Percentiles rank a stretch among this genome's conserved stretches.
Conservation (phyloP, 2,329 filamentous ascomycete species). For the Aspergillus intermedius region DNA sequence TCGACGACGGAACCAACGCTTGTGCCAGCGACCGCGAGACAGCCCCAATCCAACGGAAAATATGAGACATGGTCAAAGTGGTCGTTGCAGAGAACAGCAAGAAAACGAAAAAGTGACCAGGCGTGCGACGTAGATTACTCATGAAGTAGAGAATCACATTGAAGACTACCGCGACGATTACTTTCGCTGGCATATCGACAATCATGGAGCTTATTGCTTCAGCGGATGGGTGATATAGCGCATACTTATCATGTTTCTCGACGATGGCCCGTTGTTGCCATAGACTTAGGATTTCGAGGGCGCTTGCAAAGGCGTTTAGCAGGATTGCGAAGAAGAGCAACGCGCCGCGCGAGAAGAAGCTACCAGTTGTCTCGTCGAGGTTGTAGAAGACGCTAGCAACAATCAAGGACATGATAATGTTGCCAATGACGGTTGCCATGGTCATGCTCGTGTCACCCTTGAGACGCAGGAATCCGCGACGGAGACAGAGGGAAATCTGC, state of each 20-base stretch:
- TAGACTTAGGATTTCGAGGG: conserved; percentile 73
- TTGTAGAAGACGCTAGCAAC: conserved; percentile 75
- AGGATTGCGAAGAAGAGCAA: conserved; percentile 80
- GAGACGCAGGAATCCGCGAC: conserved; percentile 69
- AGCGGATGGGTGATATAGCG: conserved; percentile 83
- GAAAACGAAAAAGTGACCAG: conserved; percentile 80
- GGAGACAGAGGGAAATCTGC: conserved; percentile 71
- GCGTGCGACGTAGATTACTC: conserved; percentile 67
- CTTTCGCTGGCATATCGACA: conserved; percentile 75
- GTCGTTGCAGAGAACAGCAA: conserved; percentile 66
- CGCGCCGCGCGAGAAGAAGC: conserved; percentile 70
- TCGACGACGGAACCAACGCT: conserved; percentile 50
- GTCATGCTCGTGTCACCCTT: conserved; percentile 68
- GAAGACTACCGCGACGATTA: conserved; percentile 65
- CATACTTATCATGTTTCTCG: conserved; percentile 80
- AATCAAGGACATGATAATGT: conserved; percentile 67
- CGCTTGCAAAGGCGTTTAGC: conserved; percentile 72
- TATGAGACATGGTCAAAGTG: conserved; percentile 74
- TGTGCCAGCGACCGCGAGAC: conserved; percentile 61
- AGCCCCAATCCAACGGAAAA: conserved; percentile 73
- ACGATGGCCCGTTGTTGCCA: conserved; percentile 88
- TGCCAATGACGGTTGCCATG: conserved; percentile 57
- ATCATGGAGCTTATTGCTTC: conserved; percentile 82
- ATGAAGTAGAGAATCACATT: conserved; percentile 81
- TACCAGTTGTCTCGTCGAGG: conserved; percentile 55